Base-by-base conservation (phyloP, 768 basidiomycete species). In the Lentinula aciculospora region DNA sequence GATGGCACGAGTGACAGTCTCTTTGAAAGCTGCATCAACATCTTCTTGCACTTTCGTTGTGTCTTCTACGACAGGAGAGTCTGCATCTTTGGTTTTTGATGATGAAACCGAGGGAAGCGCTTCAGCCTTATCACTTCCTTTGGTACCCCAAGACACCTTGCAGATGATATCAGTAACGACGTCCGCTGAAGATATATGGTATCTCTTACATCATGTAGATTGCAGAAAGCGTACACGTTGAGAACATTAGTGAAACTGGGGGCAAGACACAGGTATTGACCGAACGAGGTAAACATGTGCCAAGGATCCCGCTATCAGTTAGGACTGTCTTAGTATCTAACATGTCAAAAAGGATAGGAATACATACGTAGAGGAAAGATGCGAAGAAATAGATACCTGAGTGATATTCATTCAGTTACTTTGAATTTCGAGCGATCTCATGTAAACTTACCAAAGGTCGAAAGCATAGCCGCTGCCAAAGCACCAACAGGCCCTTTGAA, bases 161-260 rank as follows among this genome's bases (percentile, higher is more conserved):
- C 61, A 54, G 55, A 34, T 40, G 42, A n/a, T 21, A 61, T 29
- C 45, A 39, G 34, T 32, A 28, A 53, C 48, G 46, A 42, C 57
- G 28, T 29, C n/a, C 37, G 45, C 17, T 49, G 40, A 1, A 28
- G 21, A 56, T 34, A 28, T 46, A 32, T 36, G 44, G 25, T 56
- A 50, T 49, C 2, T 70, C 79, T 46, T 60, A 90, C 90, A 70
- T 94, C 94, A 69, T 93, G 93, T 71, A 97, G 75, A 73, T 97
- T 97, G 74, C 94, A 97, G 79, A 98, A 98, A 0, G 95, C 94
- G 69, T 98, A 98, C 36, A 95, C 91, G 72, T 96, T 96, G 64
- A 96, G 81, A 45, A 98, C 88, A 68, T 97, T 98, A 34, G 88
- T 94, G 75, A 96, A 96, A 64, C 89, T 92, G 1, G 92, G 92